A percentile compares a stretch with the other conserved stretches of the same genome.
Conservation (phyloP, 495 filamentous ascomycete species). For the Pyrenula massariospora region DNA sequence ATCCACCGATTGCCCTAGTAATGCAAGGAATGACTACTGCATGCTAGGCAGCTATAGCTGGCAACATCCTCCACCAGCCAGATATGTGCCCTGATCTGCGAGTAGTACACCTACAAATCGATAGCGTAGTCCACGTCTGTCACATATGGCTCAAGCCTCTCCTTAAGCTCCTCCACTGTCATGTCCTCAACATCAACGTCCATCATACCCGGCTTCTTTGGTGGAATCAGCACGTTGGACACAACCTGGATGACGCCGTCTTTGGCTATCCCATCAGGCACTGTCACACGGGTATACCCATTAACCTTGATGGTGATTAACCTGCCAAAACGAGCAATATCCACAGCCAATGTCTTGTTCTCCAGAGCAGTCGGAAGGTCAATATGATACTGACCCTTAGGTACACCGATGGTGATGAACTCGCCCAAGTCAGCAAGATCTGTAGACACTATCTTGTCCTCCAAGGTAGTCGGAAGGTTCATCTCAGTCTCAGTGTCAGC, state of each 20-base stretch:
- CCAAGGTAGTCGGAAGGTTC: constrained; percentile 1
- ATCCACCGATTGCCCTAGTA: too few species aligned
- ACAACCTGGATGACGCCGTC: constrained; percentile 75
- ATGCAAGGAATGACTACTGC: too few species aligned
- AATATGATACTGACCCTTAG: constrained; percentile 34
- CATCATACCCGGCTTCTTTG: constrained; percentile 33
- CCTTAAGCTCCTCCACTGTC: constrained; percentile 51
- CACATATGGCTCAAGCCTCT: constrained; percentile 23
- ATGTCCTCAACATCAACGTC: constrained; percentile 35
- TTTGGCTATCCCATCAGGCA: constrained; percentile 53
- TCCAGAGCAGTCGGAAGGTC: constrained; percentile 57
- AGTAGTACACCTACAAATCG: constrained; percentile 1
- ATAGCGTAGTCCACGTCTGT: neutral
- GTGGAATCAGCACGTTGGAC: constrained; percentile 60
- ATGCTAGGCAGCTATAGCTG: too few species aligned
- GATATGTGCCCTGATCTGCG: too few species aligned
- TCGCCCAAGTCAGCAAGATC: constrained; percentile 8
- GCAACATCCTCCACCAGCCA: too few species aligned
- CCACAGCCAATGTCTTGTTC: constrained; percentile 47
- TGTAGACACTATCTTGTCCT: too few species aligned
- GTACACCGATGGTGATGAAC: constrained; percentile 10
- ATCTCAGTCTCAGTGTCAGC: constrained; percentile 10
- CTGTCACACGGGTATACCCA: constrained; percentile 43
- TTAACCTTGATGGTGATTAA: constrained; percentile 61
- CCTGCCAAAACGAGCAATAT: constrained; percentile 50